Evolutionary conservation across 225 moss, liverwort and hornwort species (phyloP).

Genomic region (Asterella californica): DNA sequence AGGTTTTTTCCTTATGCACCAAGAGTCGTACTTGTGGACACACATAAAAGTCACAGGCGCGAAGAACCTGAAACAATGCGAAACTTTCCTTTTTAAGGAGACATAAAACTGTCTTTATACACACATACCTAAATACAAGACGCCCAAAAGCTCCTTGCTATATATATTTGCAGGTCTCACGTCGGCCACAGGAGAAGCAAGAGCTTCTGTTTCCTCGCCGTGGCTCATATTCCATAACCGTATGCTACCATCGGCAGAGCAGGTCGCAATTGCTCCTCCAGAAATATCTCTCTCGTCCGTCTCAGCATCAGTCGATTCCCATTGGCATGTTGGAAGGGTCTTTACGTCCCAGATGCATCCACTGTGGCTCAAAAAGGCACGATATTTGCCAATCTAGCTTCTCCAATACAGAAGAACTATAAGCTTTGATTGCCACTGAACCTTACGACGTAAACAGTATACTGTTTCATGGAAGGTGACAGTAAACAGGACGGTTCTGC

Average conservation of each 20-base stretch:
- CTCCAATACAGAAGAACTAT: not conserved
- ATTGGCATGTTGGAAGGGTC: slow-evolving; percentile 51
- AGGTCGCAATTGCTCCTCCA: slow-evolving; percentile 61
- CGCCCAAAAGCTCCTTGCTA: slow-evolving; percentile 62
- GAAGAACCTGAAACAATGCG: not conserved
- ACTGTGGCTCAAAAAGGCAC: slow-evolving; percentile 64
- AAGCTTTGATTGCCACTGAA: not conserved
- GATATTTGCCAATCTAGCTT: slow-evolving; percentile 53
- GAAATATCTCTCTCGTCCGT: slow-evolving; percentile 46
- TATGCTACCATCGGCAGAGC: slow-evolving; percentile 73
- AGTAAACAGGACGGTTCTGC: not conserved
- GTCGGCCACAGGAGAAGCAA: slow-evolving; percentile 18
- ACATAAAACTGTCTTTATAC: not conserved
- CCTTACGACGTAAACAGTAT: not conserved
- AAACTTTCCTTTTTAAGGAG: not conserved
- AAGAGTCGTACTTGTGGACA: not conserved
- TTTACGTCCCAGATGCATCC: slow-evolving; percentile 78
- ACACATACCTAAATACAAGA: slow-evolving; percentile 56
- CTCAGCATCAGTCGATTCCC: slow-evolving; percentile 32
- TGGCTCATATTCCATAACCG: slow-evolving; percentile 63
- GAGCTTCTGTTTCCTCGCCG: slow-evolving; percentile 40
- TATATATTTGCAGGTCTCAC: slow-evolving; percentile 54
- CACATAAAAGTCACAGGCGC: not conserved
- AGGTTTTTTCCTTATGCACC: not conserved
- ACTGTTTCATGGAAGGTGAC: not conserved